Conservation (phyloP, 768 basidiomycete genomes). For the Tulasnella calospora region DNA sequence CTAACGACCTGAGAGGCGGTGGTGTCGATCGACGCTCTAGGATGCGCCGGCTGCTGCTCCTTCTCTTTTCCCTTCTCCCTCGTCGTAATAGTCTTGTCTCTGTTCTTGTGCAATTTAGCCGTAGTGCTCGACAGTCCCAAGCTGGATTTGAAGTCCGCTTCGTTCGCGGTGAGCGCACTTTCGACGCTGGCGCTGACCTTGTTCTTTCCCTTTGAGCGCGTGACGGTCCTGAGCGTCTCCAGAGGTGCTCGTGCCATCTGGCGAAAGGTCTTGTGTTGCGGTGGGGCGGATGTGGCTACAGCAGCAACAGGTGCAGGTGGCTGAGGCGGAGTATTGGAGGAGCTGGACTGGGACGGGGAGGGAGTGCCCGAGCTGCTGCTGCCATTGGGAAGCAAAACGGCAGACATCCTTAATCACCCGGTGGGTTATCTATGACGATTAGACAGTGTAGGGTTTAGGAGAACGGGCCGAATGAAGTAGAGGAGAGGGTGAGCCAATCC, state of each 20-base stretch:
- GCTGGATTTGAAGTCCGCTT: constrained; percentile 37
- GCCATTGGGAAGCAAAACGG: constrained; percentile 13
- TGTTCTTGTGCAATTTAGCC: constrained; percentile 42
- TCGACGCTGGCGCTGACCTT: constrained; percentile 18
- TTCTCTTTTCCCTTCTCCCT: constrained; percentile 11
- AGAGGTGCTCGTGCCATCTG: constrained; percentile 61
- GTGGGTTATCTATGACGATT: constrained; percentile 20
- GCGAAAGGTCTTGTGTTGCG: constrained; percentile 53
- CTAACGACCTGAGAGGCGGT: background rate
- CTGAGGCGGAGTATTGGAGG: background rate
- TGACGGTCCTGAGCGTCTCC: constrained; percentile 59
- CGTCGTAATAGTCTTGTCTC: constrained; percentile 29
- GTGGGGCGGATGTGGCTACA: background rate
- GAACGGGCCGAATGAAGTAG: constrained; percentile 5
- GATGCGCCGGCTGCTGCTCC: background rate
- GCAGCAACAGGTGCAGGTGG: background rate
- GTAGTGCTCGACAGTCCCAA: constrained; percentile 46
- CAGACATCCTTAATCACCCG: constrained; percentile 10
- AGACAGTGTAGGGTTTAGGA: background rate
- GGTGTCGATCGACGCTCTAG: constrained; percentile 10
- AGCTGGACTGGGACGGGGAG: constrained; percentile 12
- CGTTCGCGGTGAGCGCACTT: constrained; percentile 39
- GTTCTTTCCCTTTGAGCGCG: constrained; percentile 31
- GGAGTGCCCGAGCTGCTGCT: background rate
- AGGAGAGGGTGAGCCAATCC: background rate